Evolutionary conservation across 2,329 filamentous ascomycete genomes (phyloP).

Genomic region (Aspergillus oerlinghausenensis): DNA sequence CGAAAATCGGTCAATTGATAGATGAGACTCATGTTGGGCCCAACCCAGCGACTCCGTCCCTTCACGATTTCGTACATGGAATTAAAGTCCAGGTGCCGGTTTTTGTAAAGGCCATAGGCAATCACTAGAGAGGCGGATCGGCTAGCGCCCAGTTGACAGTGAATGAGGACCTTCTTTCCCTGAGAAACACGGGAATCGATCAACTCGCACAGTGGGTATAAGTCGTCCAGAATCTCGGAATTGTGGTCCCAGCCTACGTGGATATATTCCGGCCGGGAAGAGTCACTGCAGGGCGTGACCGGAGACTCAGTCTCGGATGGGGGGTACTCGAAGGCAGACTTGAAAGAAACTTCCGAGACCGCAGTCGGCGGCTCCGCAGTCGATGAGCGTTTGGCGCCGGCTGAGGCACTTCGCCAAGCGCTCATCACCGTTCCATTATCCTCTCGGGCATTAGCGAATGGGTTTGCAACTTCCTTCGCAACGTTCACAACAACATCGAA

Average conservation of each 20-base stretch:
- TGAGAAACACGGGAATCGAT: conserved; percentile 56
- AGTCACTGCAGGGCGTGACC: conserved; percentile 27
- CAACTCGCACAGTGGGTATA: conserved; percentile 55
- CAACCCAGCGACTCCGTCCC: conserved; percentile 61
- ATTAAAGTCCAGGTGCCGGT: conserved; percentile 58
- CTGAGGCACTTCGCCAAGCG: conserved; percentile 46
- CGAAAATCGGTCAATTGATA: conserved; percentile 65
- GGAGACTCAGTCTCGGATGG: conserved; percentile 25
- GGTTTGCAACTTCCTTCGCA: conserved; percentile 61
- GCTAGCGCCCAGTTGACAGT: conserved; percentile 63
- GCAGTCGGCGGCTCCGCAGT: conserved; percentile 42
- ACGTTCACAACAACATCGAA: conserved; percentile 64
- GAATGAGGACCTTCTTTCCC: conserved; percentile 58
- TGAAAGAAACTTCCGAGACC: conserved; percentile 44
- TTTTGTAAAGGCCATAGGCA: conserved; percentile 62
- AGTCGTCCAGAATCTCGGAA: conserved; percentile 61
- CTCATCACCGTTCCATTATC: conserved; percentile 39
- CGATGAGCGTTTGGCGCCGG: conserved; percentile 28
- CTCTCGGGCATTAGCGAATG: conserved; percentile 41
- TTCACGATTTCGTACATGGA: conserved; percentile 62
- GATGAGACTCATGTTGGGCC: conserved; percentile 65
- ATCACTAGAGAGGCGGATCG: conserved; percentile 63
- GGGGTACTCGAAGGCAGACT: conserved; percentile 45
- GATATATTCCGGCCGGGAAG: conserved; percentile 56
- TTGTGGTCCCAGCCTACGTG: conserved; percentile 65